Evolutionary conservation across 2,329 filamentous ascomycete species (phyloP).

Genomic region (Rhynchosporium graminicola): DNA sequence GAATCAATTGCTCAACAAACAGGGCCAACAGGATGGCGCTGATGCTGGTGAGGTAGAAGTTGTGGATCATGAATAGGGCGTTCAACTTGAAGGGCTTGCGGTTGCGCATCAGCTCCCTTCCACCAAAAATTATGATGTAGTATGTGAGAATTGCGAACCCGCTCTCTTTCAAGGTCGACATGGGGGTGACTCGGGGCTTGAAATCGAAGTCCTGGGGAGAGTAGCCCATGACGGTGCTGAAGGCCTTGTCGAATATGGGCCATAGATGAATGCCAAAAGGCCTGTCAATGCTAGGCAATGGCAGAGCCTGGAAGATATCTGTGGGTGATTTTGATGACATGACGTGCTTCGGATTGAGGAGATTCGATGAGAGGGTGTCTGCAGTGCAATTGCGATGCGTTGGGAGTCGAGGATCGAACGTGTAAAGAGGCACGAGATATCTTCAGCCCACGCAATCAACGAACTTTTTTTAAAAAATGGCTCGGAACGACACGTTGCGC

Average conservation of each 20-base stretch:
- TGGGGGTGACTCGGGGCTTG: constrained; percentile 75
- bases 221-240: constrained; percentile 75
- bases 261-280: constrained; percentile 91
- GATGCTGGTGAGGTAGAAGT: constrained; percentile 88
- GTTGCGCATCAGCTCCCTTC: constrained; percentile 88
- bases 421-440: constrained; percentile 19
- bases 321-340: constrained; percentile 24
- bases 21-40: constrained; percentile 78
- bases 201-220: constrained; percentile 86
- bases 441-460: constrained; percentile 18
- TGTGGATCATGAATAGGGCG: constrained; percentile 90
- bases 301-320: constrained; percentile 51
- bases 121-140: constrained; percentile 92
- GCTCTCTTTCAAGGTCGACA: constrained; percentile 87
- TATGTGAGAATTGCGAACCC: constrained; percentile 80
- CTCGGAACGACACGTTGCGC: constrained; percentile 25
- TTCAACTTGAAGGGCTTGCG: constrained; percentile 84
- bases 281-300: constrained; percentile 81
- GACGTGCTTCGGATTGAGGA: constrained; percentile 16
- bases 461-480: constrained; percentile 13
- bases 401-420: constrained; percentile 9
- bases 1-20: constrained; percentile 88
- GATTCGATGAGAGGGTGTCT: constrained; percentile 15
- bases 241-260: constrained; percentile 91
- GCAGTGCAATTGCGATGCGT: constrained; percentile 20